Conservation (phyloP, 2,329 filamentous ascomycete genomes). For the Sclerotinia spermophila region DNA sequence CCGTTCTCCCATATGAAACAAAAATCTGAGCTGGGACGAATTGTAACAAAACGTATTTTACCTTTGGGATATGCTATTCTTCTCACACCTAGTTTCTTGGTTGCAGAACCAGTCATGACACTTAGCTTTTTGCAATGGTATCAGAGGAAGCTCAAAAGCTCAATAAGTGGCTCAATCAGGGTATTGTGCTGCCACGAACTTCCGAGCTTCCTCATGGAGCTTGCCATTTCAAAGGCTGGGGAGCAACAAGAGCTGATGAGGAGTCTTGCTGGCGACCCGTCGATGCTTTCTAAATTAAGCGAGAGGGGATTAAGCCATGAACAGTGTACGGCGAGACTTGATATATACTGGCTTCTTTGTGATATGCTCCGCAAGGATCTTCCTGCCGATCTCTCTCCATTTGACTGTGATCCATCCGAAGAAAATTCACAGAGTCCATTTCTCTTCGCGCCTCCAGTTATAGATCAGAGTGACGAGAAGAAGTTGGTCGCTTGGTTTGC, state of each 20-base stretch:
- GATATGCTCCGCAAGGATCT: conserved; percentile 20
- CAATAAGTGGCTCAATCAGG: conserved; percentile 23
- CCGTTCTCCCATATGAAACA: conserved; percentile 28
- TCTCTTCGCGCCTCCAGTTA: conserved; percentile 45
- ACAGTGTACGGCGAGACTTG: conserved; percentile 29
- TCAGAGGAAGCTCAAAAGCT: conserved; percentile 24
- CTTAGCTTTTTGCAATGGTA: conserved; percentile 44
- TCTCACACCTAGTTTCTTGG: conserved; percentile 48
- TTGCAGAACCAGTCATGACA: conserved; percentile 44
- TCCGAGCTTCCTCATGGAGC: conserved; percentile 31
- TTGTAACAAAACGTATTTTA: conserved; percentile 43
- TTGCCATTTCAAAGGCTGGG: conserved; percentile 33
- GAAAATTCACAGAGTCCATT: conserved; percentile 39
- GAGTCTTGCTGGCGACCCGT: conserved; percentile 25
- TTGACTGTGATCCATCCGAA: conserved; percentile 20
- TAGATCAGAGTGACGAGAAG: conserved; percentile 58
- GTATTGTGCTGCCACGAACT: conserved; percentile 30
- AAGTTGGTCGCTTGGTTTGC: conserved; percentile 62
- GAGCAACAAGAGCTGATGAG: conserved; percentile 30
- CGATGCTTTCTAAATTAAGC: conserved; percentile 28
- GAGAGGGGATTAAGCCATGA: conserved; percentile 29
- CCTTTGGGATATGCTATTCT: conserved; percentile 46
- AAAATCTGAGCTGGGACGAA: conserved; percentile 35
- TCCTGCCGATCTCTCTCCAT: conserved; percentile 5
- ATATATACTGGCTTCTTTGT: conserved; percentile 24